phyloP scores from a whole-genome alignment of 2,329 filamentous ascomycete species.

The Aaosphaeria arxii region DNA sequence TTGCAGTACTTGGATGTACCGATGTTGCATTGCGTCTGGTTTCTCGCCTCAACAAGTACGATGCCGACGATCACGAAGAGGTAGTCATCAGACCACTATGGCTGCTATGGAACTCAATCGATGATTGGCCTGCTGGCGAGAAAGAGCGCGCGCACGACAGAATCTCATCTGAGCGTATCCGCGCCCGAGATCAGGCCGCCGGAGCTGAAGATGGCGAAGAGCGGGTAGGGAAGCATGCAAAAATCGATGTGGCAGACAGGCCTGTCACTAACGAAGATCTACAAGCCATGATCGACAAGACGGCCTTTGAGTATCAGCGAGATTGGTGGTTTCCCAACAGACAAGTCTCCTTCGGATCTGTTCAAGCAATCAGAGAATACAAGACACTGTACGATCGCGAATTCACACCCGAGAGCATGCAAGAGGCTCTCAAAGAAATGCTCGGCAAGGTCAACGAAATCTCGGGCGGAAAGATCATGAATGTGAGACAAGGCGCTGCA shows the following conservation, averaged over 20 bases:
- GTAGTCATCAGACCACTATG: constrained; percentile 2
- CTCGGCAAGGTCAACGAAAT: not conserved
- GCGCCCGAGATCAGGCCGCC: not conserved
- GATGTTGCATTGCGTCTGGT: constrained; percentile 3
- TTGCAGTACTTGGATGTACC: constrained; percentile 5
- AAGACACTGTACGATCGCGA: not conserved
- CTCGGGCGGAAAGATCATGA: not conserved
- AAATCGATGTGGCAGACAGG: not conserved
- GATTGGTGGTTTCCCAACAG: not conserved
- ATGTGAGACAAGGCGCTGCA: not conserved
- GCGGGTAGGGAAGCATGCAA: not conserved
- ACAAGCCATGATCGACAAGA: not conserved
- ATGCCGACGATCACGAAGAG: not conserved
- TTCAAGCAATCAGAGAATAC: not conserved
- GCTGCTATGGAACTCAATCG: constrained; percentile 5
- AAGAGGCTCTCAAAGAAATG: not conserved
- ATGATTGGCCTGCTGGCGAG: constrained; percentile 7
- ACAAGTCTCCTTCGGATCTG: not conserved
- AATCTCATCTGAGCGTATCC: not conserved
- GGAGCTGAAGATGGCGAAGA: not conserved
- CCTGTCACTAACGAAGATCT: not conserved
- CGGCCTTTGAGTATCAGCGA: not conserved
- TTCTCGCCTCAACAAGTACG: constrained; percentile 4
- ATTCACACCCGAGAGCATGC: not conserved
- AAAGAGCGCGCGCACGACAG: not conserved